Conservation (phyloP, 257 asterid genomes). For the Voacanga thouarsii region DNA sequence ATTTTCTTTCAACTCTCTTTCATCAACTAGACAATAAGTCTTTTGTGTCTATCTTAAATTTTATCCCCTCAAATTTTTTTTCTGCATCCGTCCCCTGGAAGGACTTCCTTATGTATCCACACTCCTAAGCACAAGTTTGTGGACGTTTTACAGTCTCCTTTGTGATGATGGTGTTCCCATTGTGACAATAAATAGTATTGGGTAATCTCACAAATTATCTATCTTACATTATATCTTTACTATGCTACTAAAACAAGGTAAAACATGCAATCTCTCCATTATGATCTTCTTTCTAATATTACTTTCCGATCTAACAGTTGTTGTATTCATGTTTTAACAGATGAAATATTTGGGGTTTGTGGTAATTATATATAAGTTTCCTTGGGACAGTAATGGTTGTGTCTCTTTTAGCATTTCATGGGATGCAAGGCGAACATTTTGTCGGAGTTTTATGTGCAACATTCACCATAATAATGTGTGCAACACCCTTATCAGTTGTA, state of each 20-base stretch:
- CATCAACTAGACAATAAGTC: too few relatives aligned
- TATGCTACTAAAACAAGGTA: conserved; percentile 43
- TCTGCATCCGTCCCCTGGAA: too few relatives aligned
- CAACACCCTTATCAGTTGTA: conserved; percentile 43
- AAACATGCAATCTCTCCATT: background rate
- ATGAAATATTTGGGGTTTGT: conserved; percentile 35
- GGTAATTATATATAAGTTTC: conserved; percentile 29
- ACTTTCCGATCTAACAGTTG: too few relatives aligned
- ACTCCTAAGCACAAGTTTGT: conserved; percentile 23
- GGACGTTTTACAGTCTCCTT: conserved; percentile 43
- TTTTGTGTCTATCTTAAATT: too few relatives aligned
- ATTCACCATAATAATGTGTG: conserved; percentile 45
- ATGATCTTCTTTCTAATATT: too few relatives aligned
- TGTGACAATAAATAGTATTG: conserved; percentile 37
- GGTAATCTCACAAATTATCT: conserved; percentile 33
- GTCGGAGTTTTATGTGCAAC: conserved; percentile 39
- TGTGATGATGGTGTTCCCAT: conserved; percentile 45
- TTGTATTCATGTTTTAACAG: conserved; percentile 12
- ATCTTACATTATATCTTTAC: conserved; percentile 29
- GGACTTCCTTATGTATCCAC: conserved; percentile 26
- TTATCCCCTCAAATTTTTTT: too few relatives aligned
- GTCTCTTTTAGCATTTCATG: conserved; percentile 32
- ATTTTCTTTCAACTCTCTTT: too few relatives aligned
- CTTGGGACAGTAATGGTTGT: conserved; percentile 25
- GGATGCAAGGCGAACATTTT: conserved; percentile 32